phyloP scores from a whole-genome alignment of 2,329 filamentous ascomycete genomes.

The Fusarium stilboides region DNA sequence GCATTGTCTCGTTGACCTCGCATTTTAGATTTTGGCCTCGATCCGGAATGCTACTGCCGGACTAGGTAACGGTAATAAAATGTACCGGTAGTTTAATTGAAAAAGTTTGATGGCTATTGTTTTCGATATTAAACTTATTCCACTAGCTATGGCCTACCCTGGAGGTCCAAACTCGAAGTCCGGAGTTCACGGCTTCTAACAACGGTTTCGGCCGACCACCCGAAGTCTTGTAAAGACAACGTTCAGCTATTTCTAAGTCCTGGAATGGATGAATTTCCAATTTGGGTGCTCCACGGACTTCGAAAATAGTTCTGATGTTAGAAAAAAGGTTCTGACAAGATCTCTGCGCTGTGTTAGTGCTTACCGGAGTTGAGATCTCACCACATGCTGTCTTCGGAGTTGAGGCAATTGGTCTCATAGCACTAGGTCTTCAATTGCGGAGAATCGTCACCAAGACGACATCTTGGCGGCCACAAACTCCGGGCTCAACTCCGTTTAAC shows the following conservation, averaged over 20 bases:
- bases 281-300: neutral
- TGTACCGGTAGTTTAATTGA: neutral
- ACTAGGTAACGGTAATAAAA: neutral
- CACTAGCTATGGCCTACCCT: no score
- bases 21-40: neutral
- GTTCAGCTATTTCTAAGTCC: no score
- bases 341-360: neutral
- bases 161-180: no score
- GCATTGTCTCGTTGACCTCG: constrained; percentile 6
- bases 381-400: constrained; percentile 9
- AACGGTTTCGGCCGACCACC: no score
- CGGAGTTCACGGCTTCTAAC: no score
- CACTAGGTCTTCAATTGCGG: neutral
- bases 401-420: neutral
- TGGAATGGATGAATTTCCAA: no score
- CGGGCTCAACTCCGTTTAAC: constrained; percentile 20
- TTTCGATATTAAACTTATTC: no score
- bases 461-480: neutral
- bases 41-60: constrained; percentile 12
- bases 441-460: neutral
- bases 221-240: no score
- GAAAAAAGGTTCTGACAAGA: neutral
- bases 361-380: constrained; percentile 8
- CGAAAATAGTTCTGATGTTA: neutral
- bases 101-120: neutral